Base-by-base conservation (phyloP, 495 filamentous ascomycete genomes). In the Lasiosphaeria hispida region DNA sequence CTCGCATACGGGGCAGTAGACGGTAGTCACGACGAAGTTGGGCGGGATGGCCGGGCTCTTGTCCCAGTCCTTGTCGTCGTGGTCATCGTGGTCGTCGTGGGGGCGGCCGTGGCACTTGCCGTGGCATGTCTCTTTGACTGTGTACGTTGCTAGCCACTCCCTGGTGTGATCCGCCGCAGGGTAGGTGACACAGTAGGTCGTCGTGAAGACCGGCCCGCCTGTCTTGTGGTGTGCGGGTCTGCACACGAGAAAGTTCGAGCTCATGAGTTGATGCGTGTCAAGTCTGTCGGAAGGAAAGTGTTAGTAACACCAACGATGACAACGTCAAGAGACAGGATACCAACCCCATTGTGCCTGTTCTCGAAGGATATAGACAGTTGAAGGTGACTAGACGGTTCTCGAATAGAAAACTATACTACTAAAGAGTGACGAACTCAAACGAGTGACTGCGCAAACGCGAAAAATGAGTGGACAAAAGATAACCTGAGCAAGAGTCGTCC, bases 131-230 rank as follows among this genome's bases (percentile, higher is more conserved):
- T 77, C 71, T 5, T 64, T 71, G 63, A 79, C 55, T 19, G 77
- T 81, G 65, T 81, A 81, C 4, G 74, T 77, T 23, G 73, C 69
- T 39, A 68, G 54, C 64, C 69, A 72, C 19, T 61, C 54, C 54
- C 70, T 68, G 5, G 75, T 78, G 43, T 71, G 59, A 63, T 73
- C 76, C 17, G 77, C 64, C 0, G 77, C 70, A 7, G 63, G 62
- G 45, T 70, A 64, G 40, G 64, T 61, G 33, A 75, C 75, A 53
- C 70, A 70, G 63, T 81, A 80, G 50, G 73, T 58, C 6, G 74
- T 79, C 10, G 76, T 77, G 50, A 66, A 72, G 15, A 48, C 23
- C 23, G 23, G 23, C 23, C 23, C 23, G 5, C 5, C 23, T 30
- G 23, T 30, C 23, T 30, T 30, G 5, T 2, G 23, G 23, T 30